These are phyloP conservation scores for Apodospora peruviana DNA, from an alignment of 495 filamentous ascomycete genomes.

Conservation along the genomic window DNA sequence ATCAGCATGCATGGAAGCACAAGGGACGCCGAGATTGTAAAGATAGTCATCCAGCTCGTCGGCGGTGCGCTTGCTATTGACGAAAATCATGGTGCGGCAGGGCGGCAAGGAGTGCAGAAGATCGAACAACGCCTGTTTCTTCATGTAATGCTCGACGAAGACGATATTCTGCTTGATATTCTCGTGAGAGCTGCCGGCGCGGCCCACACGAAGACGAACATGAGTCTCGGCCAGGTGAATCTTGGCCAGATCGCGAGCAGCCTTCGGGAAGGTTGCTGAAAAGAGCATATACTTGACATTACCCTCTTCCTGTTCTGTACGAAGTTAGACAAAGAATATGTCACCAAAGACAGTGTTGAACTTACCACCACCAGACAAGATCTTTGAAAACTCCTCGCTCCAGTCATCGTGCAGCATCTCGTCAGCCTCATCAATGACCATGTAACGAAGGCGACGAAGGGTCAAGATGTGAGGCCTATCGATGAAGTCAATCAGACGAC, in stretches of 20 bases:
- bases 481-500: slow-evolving; percentile 81
- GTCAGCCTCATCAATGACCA: slow-evolving; percentile 93
- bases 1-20: slow-evolving; percentile 78
- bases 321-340: slow-evolving; percentile 5
- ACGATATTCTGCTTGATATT: slow-evolving; percentile 78
- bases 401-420: slow-evolving; percentile 78
- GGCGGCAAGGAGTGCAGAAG: slow-evolving; percentile 62
- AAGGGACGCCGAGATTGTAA: slow-evolving; percentile 71
- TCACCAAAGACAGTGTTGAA: neutral
- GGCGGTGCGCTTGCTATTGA: slow-evolving; percentile 68
- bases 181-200: slow-evolving; percentile 68
- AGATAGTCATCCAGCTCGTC: slow-evolving; percentile 85
- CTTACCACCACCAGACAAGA: slow-evolving; percentile 75
- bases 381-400: slow-evolving; percentile 60
- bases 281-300: slow-evolving; percentile 84
- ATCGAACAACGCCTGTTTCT: slow-evolving; percentile 67
- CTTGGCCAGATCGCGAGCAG: slow-evolving; percentile 67
- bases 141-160: slow-evolving; percentile 53
- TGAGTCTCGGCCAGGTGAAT: slow-evolving; percentile 65
- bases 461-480: slow-evolving; percentile 59
- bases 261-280: slow-evolving; percentile 84
- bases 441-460: slow-evolving; percentile 68
- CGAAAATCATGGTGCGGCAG: slow-evolving; percentile 84
- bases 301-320: slow-evolving; percentile 69
- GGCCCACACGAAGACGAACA: slow-evolving; percentile 76